Conservation (phyloP, 345 rosid genomes). For the Salix purpurea region DNA sequence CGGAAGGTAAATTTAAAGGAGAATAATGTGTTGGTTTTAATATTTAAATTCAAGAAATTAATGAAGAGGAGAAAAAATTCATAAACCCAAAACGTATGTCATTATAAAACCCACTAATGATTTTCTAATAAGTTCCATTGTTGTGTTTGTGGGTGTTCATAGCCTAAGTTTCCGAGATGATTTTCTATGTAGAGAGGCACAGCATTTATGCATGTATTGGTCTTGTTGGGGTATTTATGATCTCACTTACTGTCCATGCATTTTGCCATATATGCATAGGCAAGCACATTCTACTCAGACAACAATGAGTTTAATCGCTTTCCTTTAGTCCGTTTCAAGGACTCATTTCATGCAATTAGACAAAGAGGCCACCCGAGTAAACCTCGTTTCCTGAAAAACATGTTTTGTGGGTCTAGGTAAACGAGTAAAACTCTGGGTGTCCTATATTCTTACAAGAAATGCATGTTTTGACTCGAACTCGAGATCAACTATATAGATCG, state of each 20-base stretch:
- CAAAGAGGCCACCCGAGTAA: background rate
- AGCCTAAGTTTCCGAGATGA: background rate
- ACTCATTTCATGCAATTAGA: background rate
- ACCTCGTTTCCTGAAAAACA: fast-evolving
- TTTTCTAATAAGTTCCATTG: background rate
- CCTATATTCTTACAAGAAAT: fast-evolving
- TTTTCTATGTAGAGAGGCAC: background rate
- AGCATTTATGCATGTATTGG: background rate
- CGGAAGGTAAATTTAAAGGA: too few relatives aligned
- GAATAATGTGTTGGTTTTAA: too few relatives aligned
- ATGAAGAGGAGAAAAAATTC: too few relatives aligned
- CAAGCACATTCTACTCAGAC: constrained; percentile 4
- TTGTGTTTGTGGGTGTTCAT: background rate
- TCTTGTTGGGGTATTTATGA: constrained; percentile 10
- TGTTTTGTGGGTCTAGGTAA: fast-evolving
- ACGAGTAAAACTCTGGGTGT: too few relatives aligned
- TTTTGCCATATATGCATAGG: constrained; percentile 5
- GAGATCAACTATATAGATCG: too few relatives aligned
- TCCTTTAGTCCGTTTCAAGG: background rate
- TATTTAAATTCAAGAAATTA: too few relatives aligned
- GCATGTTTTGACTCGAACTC: too few relatives aligned
- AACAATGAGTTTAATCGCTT: constrained; percentile 1
- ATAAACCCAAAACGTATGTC: too few relatives aligned
- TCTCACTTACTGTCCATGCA: constrained; percentile 17
- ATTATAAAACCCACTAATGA: too few relatives aligned